Base-by-base conservation (phyloP, 805 yeast genomes). In the Candida sakaeoensis region DNA sequence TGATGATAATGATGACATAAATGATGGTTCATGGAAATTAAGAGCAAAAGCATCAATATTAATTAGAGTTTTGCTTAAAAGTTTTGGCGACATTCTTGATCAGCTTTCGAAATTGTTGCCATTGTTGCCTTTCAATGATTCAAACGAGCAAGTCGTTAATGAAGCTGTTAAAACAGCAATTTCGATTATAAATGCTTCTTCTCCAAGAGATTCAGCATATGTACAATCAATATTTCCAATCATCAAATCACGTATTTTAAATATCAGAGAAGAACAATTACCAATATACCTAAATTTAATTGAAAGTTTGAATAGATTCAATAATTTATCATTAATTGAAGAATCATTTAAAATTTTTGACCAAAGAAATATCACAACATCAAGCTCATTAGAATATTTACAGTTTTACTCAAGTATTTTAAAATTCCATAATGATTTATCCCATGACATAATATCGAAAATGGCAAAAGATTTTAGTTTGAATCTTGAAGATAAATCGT, bases 11-110 rank as follows among this genome's bases (percentile, higher is more conserved):
- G 82, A 75, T 39, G 68, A 65, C 38, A 67, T 64, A 31, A 58
- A 58, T 39, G 69, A 68, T 39, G 70, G 65, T 7, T 60, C 66
- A 7, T 81, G 90, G 84, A 80, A 76, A 46, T 58, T 85, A 14
- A 64, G 93, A 43, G 63, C 75, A 30, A 72, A 71, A 39, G 60
- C 85, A 0, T 66, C 76, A 5, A 61, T 59, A 22, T 51, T 79
- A 24, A 50, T 74, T 6, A 55, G 67, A 15, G 30, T 43, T 6
- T 34, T 50, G 10, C 58, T 74, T n/a, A 51, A 50, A 2, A 47
- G 52, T 2, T 64, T 61, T 37, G 76, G 80, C 2, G 29, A 33
- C 5, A 40, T 37, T 16, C 26, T 55, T 3, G 45, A 41, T 3
- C 16, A 25, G 4, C 24, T 47, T 16, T 36, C 42, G 14, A 44